Conservation (phyloP, 768 basidiomycete species). For the Cytidiella melzeri region DNA sequence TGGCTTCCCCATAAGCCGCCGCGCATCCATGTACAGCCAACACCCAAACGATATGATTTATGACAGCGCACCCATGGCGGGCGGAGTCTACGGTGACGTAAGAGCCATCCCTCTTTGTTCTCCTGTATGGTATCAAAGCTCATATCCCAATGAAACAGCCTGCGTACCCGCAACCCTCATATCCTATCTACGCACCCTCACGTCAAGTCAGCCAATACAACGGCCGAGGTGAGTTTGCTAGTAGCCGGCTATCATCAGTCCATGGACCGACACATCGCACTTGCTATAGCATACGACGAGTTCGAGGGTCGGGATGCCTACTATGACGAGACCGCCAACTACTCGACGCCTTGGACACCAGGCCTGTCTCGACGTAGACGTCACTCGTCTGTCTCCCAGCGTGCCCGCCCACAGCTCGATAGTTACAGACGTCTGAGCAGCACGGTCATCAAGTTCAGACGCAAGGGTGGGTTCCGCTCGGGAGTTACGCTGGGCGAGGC, state of each 20-base stretch:
- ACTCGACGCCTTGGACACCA: slow-evolving; percentile 15
- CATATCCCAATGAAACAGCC: no score
- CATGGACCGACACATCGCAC: not conserved
- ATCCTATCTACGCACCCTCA: slow-evolving; percentile 36
- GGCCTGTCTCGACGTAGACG: slow-evolving; percentile 24
- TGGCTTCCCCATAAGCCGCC: slow-evolving; percentile 26
- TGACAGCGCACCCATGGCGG: slow-evolving; percentile 33
- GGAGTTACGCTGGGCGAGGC: slow-evolving; percentile 68
- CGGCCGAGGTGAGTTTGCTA: slow-evolving; percentile 13
- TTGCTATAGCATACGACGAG: slow-evolving; percentile 48
- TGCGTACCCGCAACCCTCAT: slow-evolving; percentile 39
- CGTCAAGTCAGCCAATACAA: slow-evolving; percentile 20
- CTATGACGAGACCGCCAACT: slow-evolving; percentile 29
- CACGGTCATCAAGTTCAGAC: slow-evolving; percentile 63
- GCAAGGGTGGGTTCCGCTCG: slow-evolving; percentile 57
- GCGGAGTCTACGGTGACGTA: slow-evolving; percentile 41
- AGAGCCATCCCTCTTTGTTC: slow-evolving; percentile 8
- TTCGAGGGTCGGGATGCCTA: slow-evolving; percentile 42
- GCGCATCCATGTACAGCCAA: slow-evolving; percentile 19
- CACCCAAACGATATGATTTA: slow-evolving; percentile 28
- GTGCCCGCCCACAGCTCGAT: slow-evolving; percentile 22
- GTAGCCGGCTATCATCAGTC: slow-evolving; percentile 8
- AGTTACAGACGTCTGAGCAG: slow-evolving; percentile 44
- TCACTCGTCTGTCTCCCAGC: slow-evolving; percentile 42
- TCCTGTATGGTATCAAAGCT: no score